These are phyloP conservation scores for Cicer arietinum DNA, from an alignment of 306 rosid genomes.

Conservation along the genomic window DNA sequence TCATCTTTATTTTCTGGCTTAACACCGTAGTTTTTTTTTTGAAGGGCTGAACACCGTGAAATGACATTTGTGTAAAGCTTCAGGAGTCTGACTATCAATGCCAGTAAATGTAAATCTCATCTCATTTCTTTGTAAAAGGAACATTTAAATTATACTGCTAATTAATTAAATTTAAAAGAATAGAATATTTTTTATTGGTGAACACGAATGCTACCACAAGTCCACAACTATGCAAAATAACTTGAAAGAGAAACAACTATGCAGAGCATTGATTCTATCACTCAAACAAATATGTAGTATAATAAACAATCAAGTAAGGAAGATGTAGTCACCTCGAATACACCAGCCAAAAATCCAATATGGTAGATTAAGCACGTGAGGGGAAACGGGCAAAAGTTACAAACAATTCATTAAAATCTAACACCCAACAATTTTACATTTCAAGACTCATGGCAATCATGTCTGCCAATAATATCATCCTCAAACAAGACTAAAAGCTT, in stretches of 20 bases:
- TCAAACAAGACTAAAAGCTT: constrained; percentile 29
- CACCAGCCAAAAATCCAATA: constrained; percentile 34
- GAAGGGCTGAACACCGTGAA: too few species aligned
- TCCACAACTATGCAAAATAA: background rate
- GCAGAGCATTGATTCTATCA: constrained; percentile 24
- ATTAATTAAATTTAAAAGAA: too few species aligned
- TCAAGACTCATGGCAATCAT: constrained; percentile 43
- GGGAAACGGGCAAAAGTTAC: constrained; percentile 27
- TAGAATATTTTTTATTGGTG: too few species aligned
- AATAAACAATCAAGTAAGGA: constrained; percentile 16
- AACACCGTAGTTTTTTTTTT: too few species aligned
- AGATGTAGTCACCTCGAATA: constrained; percentile 38
- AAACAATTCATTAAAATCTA: constrained; percentile 42
- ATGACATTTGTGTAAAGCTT: too few species aligned
- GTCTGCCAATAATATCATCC: constrained; percentile 33
- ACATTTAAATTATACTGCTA: background rate
- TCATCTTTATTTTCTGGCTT: too few species aligned
- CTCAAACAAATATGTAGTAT: constrained; percentile 33
- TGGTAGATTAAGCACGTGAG: constrained; percentile 37
- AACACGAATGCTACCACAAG: background rate
- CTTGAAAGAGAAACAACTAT: background rate
- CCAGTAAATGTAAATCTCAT: background rate
- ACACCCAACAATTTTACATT: constrained; percentile 43
- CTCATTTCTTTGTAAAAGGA: background rate
- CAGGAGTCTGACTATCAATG: too few species aligned